Base-by-base conservation (phyloP, 2,329 filamentous ascomycete species). In the Colletotrichum sp. region DNA sequence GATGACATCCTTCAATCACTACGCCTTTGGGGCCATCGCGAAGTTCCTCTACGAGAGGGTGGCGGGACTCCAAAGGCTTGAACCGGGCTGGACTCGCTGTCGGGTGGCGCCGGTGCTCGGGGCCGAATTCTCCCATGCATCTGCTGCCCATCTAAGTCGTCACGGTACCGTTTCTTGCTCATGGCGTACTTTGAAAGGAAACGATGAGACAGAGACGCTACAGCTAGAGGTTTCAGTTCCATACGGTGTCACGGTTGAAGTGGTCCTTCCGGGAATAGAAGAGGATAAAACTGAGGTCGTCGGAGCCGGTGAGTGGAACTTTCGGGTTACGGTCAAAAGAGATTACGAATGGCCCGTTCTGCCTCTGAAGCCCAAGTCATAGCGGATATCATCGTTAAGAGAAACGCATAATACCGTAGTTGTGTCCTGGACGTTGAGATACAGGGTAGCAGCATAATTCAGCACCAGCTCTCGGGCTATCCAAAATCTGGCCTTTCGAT, bases 1-100 rank as follows among this genome's bases (percentile, higher is more conserved):
- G 34, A 87, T 87, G 86, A 87, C 85, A 0, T 85, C 82, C 12
- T 85, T 86, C 55, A 86, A 88, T 60, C 85, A 87, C 72, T 87
- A 87, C 57, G 84, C 85, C 0, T 83, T 86, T 18, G 85, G 85
- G 0, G 82, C 83, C 6, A 83, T 87, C 3, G 83, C 81, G 6
- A 81, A 83, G 12, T 87, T 86, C 76, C 80, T 87, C 36, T 82
- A 85, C 32, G 78, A 80, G 18, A 36, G 78, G 3, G 55, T 83
- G 8, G 80, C 80, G 0, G 81, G 81, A 1, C 13, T 83, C 1
- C 77, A 79, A 7, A 72, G 72, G 5, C 4, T 80, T 7, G 79
- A 78, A 1, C 70, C 80, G 1, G 81, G 81, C 0, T 83, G 81
- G 81, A 81, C 26, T 26, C 52, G 55, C 12, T 65, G 26, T 6